phyloP scores from a whole-genome alignment of 1,284 basidiomycete genomes.

The Sanghuangporus baumii region DNA sequence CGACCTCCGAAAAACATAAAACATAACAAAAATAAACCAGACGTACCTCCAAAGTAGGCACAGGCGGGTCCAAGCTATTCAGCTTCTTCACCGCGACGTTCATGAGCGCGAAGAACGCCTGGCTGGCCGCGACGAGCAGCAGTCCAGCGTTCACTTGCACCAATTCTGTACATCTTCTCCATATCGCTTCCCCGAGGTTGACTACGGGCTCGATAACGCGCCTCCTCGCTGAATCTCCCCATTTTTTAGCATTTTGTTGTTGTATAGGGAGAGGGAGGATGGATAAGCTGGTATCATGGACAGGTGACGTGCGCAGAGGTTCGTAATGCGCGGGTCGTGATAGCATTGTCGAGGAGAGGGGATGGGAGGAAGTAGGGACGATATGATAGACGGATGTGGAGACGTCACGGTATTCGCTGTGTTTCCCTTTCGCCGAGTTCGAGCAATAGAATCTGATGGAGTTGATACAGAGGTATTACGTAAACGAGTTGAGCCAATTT shows the following conservation, averaged over 20 bases:
- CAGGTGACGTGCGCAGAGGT: not conserved
- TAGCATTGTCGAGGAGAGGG: not conserved
- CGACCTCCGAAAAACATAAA: not conserved
- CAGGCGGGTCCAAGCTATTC: conserved; percentile 51
- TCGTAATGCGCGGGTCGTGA: not conserved
- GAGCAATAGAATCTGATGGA: no score
- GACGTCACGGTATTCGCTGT: not conserved
- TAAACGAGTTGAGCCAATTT: no score
- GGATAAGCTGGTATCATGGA: not conserved
- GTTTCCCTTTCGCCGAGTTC: no score
- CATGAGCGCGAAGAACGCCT: conserved; percentile 59
- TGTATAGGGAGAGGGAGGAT: no score
- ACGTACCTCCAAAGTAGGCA: conserved; percentile 49
- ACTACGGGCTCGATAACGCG: not conserved
- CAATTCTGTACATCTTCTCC: not conserved
- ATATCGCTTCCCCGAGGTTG: not conserved
- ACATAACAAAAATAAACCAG: conserved; percentile 10
- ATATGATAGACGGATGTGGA: not conserved
- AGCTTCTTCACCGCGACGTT: conserved; percentile 58
- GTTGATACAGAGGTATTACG: no score
- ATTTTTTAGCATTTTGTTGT: no score
- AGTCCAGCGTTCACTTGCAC: conserved; percentile 49
- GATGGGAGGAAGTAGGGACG: no score
- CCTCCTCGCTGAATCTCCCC: no score
- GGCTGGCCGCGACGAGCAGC: conserved; percentile 51